These are phyloP conservation scores for Trametes punicea DNA, from an alignment of 768 basidiomycete genomes.

Conservation along the genomic window DNA sequence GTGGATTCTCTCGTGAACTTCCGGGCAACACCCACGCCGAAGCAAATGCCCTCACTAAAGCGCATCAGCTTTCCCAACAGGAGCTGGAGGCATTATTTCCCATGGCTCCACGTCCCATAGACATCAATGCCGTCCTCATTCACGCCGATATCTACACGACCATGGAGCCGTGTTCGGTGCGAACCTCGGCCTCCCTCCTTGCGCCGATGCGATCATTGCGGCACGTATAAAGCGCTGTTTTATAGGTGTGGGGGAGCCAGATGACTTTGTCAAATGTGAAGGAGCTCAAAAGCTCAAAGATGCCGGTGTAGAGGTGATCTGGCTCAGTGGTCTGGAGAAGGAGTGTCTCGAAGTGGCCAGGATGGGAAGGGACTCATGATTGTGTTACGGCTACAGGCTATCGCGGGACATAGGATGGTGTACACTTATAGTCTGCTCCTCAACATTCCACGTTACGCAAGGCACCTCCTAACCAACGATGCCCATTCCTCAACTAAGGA, in stretches of 20 bases:
- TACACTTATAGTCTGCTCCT: not conserved
- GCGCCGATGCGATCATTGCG: conserved; percentile 77
- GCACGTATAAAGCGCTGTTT: conserved; percentile 72
- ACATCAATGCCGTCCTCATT: conserved; percentile 47
- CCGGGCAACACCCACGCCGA: conserved; percentile 97
- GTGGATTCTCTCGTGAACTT: conserved; percentile 88
- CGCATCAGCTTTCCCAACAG: conserved; percentile 40
- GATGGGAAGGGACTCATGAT: conserved; percentile 19
- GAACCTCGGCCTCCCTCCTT: conserved; percentile 87
- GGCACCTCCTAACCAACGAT: conserved; percentile 3
- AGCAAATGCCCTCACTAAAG: conserved; percentile 86
- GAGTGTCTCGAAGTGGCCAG: conserved; percentile 82
- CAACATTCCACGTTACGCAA: not conserved
- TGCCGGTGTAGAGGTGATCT: conserved; percentile 72
- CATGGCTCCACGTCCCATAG: conserved; percentile 38
- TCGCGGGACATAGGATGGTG: not conserved
- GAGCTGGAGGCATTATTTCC: conserved; percentile 37
- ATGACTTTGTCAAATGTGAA: conserved; percentile 92
- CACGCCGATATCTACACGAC: conserved; percentile 87
- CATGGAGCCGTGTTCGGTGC: conserved; percentile 90
- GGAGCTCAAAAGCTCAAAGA: conserved; percentile 71
- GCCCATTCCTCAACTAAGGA: conserved; percentile 12
- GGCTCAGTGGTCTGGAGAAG: conserved; percentile 69
- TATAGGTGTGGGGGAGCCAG: conserved; percentile 88
- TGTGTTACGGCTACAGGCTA: not conserved